Conservation (phyloP, 2,329 filamentous ascomycete genomes). For the Scleromitrula shiraiana region DNA sequence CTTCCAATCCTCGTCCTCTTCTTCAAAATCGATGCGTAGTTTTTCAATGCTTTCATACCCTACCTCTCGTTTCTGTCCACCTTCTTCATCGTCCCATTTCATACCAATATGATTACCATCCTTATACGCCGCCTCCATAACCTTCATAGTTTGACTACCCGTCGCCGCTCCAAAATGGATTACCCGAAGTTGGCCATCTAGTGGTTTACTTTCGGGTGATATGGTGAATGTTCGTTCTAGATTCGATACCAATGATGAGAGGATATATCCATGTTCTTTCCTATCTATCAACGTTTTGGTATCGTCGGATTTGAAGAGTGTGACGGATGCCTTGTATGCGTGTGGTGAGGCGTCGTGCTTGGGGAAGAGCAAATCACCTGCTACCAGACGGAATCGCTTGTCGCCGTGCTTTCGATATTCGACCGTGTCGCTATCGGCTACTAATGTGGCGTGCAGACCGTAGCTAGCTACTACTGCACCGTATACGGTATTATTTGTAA, state of each 20-base stretch:
- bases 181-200: constrained; percentile 64
- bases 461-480: constrained; percentile 85
- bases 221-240: constrained; percentile 78
- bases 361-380: constrained; percentile 62
- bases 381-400: constrained; percentile 78
- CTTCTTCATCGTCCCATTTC: constrained; percentile 13
- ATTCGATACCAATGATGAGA: constrained; percentile 69
- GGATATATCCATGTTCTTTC: constrained; percentile 63
- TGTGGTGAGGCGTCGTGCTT: constrained; percentile 42
- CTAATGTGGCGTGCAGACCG: constrained; percentile 80
- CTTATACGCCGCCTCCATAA: constrained; percentile 62
- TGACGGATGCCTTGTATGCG: constrained; percentile 46
- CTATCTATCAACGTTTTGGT: constrained; percentile 30
- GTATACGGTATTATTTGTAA: constrained; percentile 37
- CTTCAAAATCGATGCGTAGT: constrained; percentile 61
- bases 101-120: constrained; percentile 47
- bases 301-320: constrained; percentile 22
- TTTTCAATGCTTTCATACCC: constrained; percentile 64
- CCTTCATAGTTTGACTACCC: constrained; percentile 61
- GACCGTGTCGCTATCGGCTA: constrained; percentile 82
- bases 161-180: constrained; percentile 65
- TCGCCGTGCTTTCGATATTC: constrained; percentile 71
- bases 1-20: constrained; percentile 51
- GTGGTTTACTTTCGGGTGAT: constrained; percentile 60
- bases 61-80: constrained; percentile 39